Base-by-base conservation (phyloP, 2,329 filamentous ascomycete species). In the Alternaria consortialis region DNA sequence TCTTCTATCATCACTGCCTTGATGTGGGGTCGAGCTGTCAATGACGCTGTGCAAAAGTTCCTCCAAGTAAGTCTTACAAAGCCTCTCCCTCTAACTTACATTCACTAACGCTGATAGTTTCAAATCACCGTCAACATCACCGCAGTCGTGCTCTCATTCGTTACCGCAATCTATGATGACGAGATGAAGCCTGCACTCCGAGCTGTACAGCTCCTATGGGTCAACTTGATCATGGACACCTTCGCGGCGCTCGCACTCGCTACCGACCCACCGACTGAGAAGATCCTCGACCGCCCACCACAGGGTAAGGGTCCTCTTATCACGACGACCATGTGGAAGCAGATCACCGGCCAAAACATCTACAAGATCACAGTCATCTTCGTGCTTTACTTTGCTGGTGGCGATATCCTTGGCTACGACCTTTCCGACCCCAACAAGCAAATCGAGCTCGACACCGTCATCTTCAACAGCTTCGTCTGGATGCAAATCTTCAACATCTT, bases 21-120 rank as follows among this genome's bases (percentile, higher is more conserved):
- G 60, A 94, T 97, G 80, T 95, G 97, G 82, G 95, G 94, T 56
- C 90, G 95, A 64, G 93, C 93, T 63, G 97, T 98, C 80, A 97
- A 97, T 85, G 97, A 94, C 88, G 97, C 97, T 83, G 97, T 95
- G 4, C 94, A 98, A 78, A 95, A 98, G 79, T 98, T 98, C 81
- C 97, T 98, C 79, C 92, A 74, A 31, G 68, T 71, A 69, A 94
- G 66, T 54, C 12, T 5, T 6, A 29, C 9, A 6, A 7, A 1
- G 7, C 7, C 8, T 7, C 20, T 12, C n/a, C 4, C 4, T n/a
- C 7, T 17, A 1, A 12, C 11, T 13, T 27, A 25, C 7, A 2
- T 6, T 17, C 20, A 25, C 66, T 69, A 53, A 70, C 53, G 6
- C 2, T 2, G 8, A 5, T 37, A 71, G 53, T 98, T 98, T 79